Base-by-base conservation (phyloP, 2,329 filamentous ascomycete genomes). In the Verticillium longisporum region DNA sequence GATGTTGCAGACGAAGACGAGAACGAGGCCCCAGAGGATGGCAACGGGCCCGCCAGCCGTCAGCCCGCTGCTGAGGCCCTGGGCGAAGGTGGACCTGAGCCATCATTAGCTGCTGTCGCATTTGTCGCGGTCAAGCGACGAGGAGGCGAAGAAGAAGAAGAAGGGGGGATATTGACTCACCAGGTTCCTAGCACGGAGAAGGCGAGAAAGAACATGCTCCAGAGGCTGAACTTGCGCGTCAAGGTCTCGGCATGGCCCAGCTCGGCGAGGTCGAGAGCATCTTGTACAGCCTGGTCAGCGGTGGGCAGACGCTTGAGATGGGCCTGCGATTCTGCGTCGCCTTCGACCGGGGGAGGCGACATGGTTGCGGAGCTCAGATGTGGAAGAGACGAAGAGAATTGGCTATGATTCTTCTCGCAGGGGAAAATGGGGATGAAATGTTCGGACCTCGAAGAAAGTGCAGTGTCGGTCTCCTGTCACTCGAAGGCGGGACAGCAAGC, bases 131-230 rank as follows among this genome's bases (percentile, higher is more conserved):
- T 7, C 38, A 5, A n/a, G 15, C n/a, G 38, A 45, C 14, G 14
- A 21, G n/a, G 3, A 26, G 34, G 6, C 9, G 34, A 13, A 3
- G 34, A 13, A 13, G 34, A 13, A 13, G 34, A 13, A 13, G 34
- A 13, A 9, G 7, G 34, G 5, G 5, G 7, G 5, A 6, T 9
- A 21, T 26, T 21, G 5, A 78, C 79, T 61, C 82, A 79, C 79
- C 79, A 82, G 9, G 80, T 81, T 38, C 74, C 79, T 78, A 81
- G 80, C 54, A 82, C 69, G 55, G 77, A 80, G 10, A 81, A 68
- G 55, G 77, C 76, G 7, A 82, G 68, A 3, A 73, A 72, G 15
- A 73, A 74, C 1, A 82, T 69, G 69, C 81, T 84, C 78, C 77
- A 80, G 9, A 79, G 69, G 68, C 75, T 76, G 68, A 86, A 85